Conservation (phyloP, 345 rosid species). For the Brassica rapa region DNA sequence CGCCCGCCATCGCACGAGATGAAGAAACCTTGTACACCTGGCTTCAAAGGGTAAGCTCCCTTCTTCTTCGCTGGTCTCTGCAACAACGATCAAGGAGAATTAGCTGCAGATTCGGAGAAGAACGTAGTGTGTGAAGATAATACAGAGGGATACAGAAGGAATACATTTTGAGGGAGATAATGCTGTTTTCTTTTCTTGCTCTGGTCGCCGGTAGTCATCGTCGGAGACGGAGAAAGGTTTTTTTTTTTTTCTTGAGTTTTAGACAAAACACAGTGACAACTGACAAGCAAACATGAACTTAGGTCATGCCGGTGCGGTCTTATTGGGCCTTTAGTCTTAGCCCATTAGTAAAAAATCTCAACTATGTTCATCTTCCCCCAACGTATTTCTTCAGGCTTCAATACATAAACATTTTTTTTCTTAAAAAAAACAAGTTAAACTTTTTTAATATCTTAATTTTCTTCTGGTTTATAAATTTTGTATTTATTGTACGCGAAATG, state of each 20-base stretch:
- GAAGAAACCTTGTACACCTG: constrained; percentile 79
- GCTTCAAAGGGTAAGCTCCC: constrained; percentile 77
- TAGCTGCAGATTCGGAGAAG: not conserved
- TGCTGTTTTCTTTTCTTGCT: constrained; percentile 77
- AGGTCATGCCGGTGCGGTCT: constrained; percentile 12
- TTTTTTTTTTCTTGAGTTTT: not conserved
- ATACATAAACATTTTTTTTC: too few species aligned
- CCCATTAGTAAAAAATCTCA: not conserved
- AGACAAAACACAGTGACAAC: not conserved
- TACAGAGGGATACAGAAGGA: not conserved
- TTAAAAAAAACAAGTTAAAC: too few species aligned
- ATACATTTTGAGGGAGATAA: constrained; percentile 72
- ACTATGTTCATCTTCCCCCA: too few species aligned
- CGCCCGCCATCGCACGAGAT: not conserved
- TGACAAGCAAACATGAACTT: not conserved
- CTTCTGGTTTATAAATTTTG: too few species aligned
- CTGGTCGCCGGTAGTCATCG: constrained; percentile 54
- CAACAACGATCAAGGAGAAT: not conserved
- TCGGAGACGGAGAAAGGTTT: not conserved
- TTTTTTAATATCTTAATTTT: too few species aligned
- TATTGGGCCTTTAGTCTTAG: not conserved
- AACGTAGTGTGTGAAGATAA: not conserved
- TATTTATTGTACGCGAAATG: too few species aligned
- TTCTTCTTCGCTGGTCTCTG: constrained; percentile 86
- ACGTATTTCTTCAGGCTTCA: too few species aligned